These are phyloP conservation scores for Amaranthus tricolor DNA, from an alignment of 179 eudicot species.

Conservation along the genomic window DNA sequence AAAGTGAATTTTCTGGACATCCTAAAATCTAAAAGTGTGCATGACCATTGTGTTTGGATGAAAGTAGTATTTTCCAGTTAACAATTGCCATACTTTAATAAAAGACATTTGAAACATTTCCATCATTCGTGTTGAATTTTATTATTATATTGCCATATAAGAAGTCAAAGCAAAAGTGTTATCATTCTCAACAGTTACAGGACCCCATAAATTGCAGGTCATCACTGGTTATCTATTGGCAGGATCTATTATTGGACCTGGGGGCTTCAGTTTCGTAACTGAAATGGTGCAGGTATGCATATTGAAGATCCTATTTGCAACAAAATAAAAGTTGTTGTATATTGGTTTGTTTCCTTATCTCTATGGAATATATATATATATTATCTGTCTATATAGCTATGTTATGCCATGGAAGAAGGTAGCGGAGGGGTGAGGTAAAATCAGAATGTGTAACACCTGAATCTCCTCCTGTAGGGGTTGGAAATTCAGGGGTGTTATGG, in stretches of 20 bases:
- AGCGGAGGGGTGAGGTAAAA: neutral
- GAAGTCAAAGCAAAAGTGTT: neutral
- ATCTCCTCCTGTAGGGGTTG: too few species aligned
- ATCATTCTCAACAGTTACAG: neutral
- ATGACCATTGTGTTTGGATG: neutral
- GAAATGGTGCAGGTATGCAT: constrained; percentile 88
- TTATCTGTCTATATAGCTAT: too few species aligned
- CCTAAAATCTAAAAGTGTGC: neutral
- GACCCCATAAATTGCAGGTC: constrained; percentile 44
- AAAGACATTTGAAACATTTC: neutral
- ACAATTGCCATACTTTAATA: neutral
- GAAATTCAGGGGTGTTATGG: too few species aligned
- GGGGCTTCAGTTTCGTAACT: constrained; percentile 76
- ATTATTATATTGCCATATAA: neutral
- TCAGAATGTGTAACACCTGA: neutral
- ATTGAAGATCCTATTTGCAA: neutral
- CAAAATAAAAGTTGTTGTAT: neutral
- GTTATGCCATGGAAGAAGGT: neutral
- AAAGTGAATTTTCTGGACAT: neutral
- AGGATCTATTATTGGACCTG: constrained; percentile 89
- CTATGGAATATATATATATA: neutral
- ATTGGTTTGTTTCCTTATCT: neutral
- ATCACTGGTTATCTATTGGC: constrained; percentile 89
- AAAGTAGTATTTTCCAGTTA: neutral
- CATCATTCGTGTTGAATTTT: neutral